Base-by-base conservation (phyloP, 2,329 filamentous ascomycete species). In the Ascochyta pisi region DNA sequence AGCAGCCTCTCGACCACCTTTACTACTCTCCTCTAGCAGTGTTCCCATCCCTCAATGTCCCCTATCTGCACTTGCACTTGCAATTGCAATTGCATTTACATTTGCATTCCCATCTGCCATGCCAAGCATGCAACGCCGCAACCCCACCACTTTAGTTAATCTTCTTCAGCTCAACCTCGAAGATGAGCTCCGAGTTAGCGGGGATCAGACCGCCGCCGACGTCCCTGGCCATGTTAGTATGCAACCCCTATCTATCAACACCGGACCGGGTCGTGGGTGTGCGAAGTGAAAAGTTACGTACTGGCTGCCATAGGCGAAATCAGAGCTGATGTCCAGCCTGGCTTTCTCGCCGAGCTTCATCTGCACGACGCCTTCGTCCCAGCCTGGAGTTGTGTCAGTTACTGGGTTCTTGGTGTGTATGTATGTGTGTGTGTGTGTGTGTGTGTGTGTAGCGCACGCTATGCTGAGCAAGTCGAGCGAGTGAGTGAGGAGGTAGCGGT, bases 271-370 rank as follows among this genome's bases (percentile, higher is more conserved):
- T 8, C 4, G 24, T 26, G 8, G 1, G 24, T 1, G 24, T 26
- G 15, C 0, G 29, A 8, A 6, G 29, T 12, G 19, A 1, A 16
- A 29, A 12, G 7, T 6, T 24, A 63, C 63, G 54, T 49, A 66
- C 61, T 69, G 65, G 49, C 19, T 42, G 45, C 68, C 68, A 45
- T 71, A 71, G 16, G 51, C 61, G 47, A 65, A 84, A 75, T 83
- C 91, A 87, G 84, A 84, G 60, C 87, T 84, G 73, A 97, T 97
- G 67, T 89, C 89, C 58, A 98, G 83, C 44, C 86, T 89, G 49
- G 91, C 89, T 83, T 90, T 93, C 84, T 97, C 94, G 74, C 93
- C 93, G 52, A 96, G 82, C 76, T 89, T 88, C 93, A 98, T 96
- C 74, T 86, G 81, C n/a, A 66, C 58, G 38, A 68, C 66, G 65